phyloP scores from a whole-genome alignment of 805 yeast species.

The Maudiozyma serrabonitensis region DNA sequence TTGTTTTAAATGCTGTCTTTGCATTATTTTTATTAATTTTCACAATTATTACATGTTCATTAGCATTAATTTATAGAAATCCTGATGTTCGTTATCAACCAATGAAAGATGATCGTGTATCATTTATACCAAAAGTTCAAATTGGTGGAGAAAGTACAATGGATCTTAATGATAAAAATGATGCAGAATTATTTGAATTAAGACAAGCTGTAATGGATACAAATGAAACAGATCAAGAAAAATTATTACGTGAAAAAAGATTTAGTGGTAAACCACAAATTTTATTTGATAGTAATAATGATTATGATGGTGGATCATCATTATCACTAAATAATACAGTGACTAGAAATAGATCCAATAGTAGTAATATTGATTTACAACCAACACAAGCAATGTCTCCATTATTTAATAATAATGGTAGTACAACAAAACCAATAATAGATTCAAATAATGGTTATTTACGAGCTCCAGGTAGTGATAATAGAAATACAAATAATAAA shows the following conservation, averaged over 20 bases:
- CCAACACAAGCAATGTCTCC: conserved; percentile 25
- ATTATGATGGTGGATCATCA: neutral
- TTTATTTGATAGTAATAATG: conserved; percentile 1
- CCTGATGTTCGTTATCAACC: conserved; percentile 96
- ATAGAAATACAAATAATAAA: conserved; percentile 5
- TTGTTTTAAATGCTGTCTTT: conserved; percentile 80
- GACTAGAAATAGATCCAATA: neutral
- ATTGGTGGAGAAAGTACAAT: conserved; percentile 21
- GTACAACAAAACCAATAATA: neutral
- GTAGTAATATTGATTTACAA: conserved; percentile 5
- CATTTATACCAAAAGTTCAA: conserved; percentile 73
- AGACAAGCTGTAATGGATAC: conserved; percentile 31
- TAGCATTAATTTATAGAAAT: conserved; percentile 78
- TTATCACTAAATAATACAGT: neutral
- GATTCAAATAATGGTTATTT: conserved; percentile 7
- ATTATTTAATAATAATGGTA: conserved; percentile 13
- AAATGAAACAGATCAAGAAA: conserved; percentile 27
- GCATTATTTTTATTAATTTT: conserved; percentile 73
- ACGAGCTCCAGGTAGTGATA: conserved; percentile 7
- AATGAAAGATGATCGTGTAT: conserved; percentile 90
- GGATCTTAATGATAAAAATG: conserved; percentile 20
- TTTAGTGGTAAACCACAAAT: conserved; percentile 8
- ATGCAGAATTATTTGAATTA: conserved; percentile 27
- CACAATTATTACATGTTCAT: conserved; percentile 77
- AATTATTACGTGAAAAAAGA: conserved; percentile 15